phyloP scores from a whole-genome alignment of 495 filamentous ascomycete species.

The Sporormia fimetaria region DNA sequence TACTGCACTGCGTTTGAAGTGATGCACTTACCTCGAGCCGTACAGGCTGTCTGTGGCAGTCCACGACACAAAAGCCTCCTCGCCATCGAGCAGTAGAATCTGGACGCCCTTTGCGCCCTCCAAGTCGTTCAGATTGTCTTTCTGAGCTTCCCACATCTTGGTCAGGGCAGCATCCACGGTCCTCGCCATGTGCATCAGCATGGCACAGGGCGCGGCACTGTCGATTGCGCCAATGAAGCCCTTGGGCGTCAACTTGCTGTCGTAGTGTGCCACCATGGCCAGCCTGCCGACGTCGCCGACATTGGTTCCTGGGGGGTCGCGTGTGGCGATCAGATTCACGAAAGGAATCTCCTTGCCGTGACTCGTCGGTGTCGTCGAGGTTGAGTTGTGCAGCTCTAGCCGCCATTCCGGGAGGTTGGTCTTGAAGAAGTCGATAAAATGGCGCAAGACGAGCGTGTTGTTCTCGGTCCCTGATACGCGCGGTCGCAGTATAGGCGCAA shows the following conservation, averaged over 20 bases:
- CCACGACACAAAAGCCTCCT: slow-evolving; percentile 84
- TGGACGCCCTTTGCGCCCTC: slow-evolving; percentile 71
- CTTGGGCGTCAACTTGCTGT: slow-evolving; percentile 67
- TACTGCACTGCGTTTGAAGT: background rate
- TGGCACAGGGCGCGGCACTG: slow-evolving; percentile 86
- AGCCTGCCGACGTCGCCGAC: slow-evolving; percentile 66
- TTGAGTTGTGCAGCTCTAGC: slow-evolving; percentile 76
- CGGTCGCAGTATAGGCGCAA: slow-evolving; percentile 78
- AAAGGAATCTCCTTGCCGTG: slow-evolving; percentile 68
- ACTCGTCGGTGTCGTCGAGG: slow-evolving; percentile 64
- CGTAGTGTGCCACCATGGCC: slow-evolving; percentile 90
- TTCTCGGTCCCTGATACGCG: slow-evolving; percentile 81
- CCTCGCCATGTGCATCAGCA: slow-evolving; percentile 76
- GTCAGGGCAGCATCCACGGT: slow-evolving; percentile 70
- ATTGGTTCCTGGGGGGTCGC: slow-evolving; percentile 72
- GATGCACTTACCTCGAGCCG: slow-evolving; percentile 53
- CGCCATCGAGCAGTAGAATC: slow-evolving; percentile 84
- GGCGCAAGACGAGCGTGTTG: slow-evolving; percentile 57
- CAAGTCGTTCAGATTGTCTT: slow-evolving; percentile 38
- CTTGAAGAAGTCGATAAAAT: slow-evolving; percentile 74
- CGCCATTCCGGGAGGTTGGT: slow-evolving; percentile 66
- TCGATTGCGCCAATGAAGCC: slow-evolving; percentile 95
- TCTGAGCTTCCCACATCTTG: slow-evolving; percentile 67
- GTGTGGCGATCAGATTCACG: slow-evolving; percentile 73
- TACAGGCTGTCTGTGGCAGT: slow-evolving; percentile 73